Evolutionary conservation across 441 rosid species (phyloP), one percentile per base, ranked within the genome.

Genomic region (Gossypium gossypioides): DNA sequence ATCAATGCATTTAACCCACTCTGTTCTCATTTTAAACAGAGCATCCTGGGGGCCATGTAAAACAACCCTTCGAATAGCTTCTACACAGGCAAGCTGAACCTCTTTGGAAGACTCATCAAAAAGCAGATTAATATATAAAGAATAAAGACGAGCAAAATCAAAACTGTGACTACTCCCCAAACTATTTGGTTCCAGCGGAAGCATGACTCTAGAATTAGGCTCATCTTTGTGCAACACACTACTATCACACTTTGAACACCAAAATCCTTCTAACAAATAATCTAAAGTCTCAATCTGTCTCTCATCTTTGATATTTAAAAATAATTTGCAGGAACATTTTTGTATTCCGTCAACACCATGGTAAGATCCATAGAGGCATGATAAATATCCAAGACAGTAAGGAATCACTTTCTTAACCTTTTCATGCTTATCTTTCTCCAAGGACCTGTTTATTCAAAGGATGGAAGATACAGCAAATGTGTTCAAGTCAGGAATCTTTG

Each of bases 11-110:
- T 74, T 82, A 72, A 82, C 83, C 98, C 99, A 96, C 73, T 93
- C 85, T 74, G 74, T 76, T 82, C 87, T 87, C 76, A 81, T 82
- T 78, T 78, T 81, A 46, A 77, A 76, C 74, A 91, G 80, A 82
- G 72, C 68, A 82, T 87, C 87, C 22, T 79, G 69, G 68, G 85
- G 34, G 74, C 78, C 83, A 80, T 96, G 98, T 51, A 81, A 72
- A 80, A 96, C 96, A 73, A 93, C 81, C 80, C 95, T 89, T 68
- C 77, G 86, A 54, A 93, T 86, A 61, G 79, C 83, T 83, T 80
- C 81, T 69, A 89, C 88, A 81, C 99, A 90, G 73, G 94, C 89
- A 81, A 96, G 81, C 83, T 96, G 99, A 81, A 86, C 90, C 75
- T 91, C 96, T 84, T 86, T 96, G 54, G 76, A 87, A 76, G 94